phyloP scores from a whole-genome alignment of 169 alveolate species.

The Plasmodium sp. region DNA sequence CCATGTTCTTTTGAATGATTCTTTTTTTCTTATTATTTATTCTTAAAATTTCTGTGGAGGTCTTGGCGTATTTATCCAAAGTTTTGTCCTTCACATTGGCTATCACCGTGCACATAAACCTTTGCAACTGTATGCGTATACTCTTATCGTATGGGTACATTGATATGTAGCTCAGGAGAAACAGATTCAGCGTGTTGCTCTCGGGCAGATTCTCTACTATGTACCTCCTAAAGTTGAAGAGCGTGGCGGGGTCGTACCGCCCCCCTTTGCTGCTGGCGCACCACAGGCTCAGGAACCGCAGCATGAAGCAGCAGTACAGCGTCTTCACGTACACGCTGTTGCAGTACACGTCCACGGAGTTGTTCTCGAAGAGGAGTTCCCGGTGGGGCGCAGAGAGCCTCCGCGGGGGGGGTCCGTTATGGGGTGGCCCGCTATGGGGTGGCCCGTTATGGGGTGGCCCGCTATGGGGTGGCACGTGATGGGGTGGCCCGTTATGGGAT shows the following conservation, averaged over 20 bases:
- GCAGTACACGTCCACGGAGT: slow-evolving; percentile 22
- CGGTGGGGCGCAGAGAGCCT: too few species aligned
- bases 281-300: slow-evolving; percentile 59
- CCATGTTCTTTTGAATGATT: slow-evolving; percentile 41
- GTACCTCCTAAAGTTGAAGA: slow-evolving; percentile 24
- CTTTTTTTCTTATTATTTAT: slow-evolving; percentile 75
- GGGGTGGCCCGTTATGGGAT: too few species aligned
- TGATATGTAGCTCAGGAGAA: slow-evolving; percentile 69
- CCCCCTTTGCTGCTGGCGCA: neutral
- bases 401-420: too few species aligned
- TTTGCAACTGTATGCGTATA: slow-evolving; percentile 60
- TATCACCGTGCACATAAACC: slow-evolving; percentile 9
- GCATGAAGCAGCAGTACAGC: slow-evolving; percentile 46
- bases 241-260: neutral
- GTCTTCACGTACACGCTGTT: slow-evolving; percentile 62
- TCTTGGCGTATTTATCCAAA: slow-evolving; percentile 50
- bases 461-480: too few species aligned
- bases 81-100: slow-evolving; percentile 2
- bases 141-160: slow-evolving; percentile 74
- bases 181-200: slow-evolving; percentile 18
- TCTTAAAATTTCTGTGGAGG: slow-evolving; percentile 39
- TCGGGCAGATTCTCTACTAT: slow-evolving; percentile 20
- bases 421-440: too few species aligned
- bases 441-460: too few species aligned
- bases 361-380: slow-evolving; percentile 4